These are phyloP conservation scores for Boletus subcaerulescens DNA, from an alignment of 768 basidiomycete genomes.

Conservation along the genomic window DNA sequence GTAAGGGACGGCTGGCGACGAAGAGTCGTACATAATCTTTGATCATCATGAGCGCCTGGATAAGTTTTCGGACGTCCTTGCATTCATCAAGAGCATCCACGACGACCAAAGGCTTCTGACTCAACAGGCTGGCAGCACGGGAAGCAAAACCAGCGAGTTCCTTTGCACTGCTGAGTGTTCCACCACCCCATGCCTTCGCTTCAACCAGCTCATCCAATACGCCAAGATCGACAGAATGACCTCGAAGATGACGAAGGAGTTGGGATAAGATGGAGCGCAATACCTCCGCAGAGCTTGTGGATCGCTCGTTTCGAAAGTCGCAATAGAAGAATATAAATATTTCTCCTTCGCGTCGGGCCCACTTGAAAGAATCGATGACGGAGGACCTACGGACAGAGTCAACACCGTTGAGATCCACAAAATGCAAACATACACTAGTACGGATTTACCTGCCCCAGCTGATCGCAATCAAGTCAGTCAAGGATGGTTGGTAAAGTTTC, in stretches of 20 bases:
- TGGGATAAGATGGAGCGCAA: slow-evolving; percentile 1
- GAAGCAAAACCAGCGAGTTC: not conserved
- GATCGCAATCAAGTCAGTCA: not conserved
- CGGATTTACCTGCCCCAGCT: slow-evolving; percentile 8
- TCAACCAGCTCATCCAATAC: not conserved
- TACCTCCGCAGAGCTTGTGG: not conserved
- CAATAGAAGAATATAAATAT: slow-evolving; percentile 1
- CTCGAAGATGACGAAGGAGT: not conserved
- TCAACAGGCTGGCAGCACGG: not conserved
- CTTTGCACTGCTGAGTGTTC: not conserved
- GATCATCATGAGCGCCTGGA: slow-evolving; percentile 1
- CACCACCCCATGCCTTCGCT: not conserved
- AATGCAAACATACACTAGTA: slow-evolving; percentile 1
- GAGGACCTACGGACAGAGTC: not conserved
- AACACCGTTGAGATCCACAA: not conserved
- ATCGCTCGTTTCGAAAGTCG: not conserved
- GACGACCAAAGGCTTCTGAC: not conserved
- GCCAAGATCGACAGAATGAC: not conserved
- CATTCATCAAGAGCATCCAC: slow-evolving; percentile 10
- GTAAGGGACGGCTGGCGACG: not conserved
- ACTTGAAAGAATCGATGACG: not conserved
- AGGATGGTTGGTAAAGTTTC: not conserved
- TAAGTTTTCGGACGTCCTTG: not conserved
- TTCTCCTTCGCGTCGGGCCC: not conserved
- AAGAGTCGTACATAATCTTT: not conserved